Base-by-base conservation (phyloP, 2,329 filamentous ascomycete species). In the Calonectria henricotiae region DNA sequence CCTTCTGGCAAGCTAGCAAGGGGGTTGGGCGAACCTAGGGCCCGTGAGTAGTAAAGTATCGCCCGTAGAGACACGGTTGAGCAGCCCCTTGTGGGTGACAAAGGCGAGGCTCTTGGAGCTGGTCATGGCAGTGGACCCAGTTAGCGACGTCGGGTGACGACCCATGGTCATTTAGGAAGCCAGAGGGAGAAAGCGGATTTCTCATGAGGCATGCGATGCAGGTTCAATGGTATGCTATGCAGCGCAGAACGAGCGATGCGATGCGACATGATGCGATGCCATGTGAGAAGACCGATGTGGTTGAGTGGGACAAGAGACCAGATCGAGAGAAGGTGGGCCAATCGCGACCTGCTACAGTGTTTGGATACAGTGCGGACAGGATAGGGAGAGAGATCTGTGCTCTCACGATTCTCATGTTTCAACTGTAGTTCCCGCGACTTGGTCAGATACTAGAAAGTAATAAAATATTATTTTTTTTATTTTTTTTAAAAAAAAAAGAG, bases 281-380 rank as follows among this genome's bases (percentile, higher is more conserved):
- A 64, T 54, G 37, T 20, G 37, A 49, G 43, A 37, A 63, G 41
- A 35, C 30, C 37, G 63, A 70, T 69, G 62, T 67, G 35, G 30
- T 71, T 71, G 60, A 72, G 54, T 74, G 71, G 72, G 71, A 71
- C 74, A 67, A 65, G 37, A 58, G 55, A 66, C 37, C 62, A 41
- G 62, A 65, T 69, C 66, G 47, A 60, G 55, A 43, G 37, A 9
- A 61, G 20, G 61, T 70, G 51, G 63, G 47, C 55, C 64, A 61
- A 54, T 35, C 44, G 27, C n/a, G 61, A 55, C 51, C 32, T 20
- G 35, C 32, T n/a, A 51, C 49, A 70, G 60, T 62, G 47, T 3
- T 37, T 30, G 30, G 39, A 65, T 60, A 62, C 62, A 69, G 60
- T 54, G 51, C n/a, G 51, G 20, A 8, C 20, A 20, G 20, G 20